Conservation (phyloP, 352 stramenopile species). For the Pythium sukuiense region DNA sequence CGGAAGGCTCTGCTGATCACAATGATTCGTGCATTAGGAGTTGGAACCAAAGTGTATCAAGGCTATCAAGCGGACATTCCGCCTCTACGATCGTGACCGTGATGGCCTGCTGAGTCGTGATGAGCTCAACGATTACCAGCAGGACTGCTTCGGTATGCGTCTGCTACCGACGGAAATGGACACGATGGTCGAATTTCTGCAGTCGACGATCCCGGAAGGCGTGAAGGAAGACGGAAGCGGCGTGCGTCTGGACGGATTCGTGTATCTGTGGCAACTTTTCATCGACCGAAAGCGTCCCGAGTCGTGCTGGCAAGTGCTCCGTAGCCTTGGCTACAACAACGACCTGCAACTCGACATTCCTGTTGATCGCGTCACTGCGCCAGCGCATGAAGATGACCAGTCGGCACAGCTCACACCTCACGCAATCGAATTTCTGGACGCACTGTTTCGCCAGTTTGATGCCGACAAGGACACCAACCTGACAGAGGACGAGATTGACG, state of each 20-base stretch:
- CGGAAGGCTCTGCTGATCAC: neutral
- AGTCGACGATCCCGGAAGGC: slow-evolving; percentile 58
- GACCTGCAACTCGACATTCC: slow-evolving; percentile 79
- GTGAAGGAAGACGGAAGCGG: slow-evolving; percentile 66
- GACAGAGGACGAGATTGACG: slow-evolving; percentile 60
- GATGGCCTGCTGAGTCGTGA: slow-evolving; percentile 81
- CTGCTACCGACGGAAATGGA: slow-evolving; percentile 83
- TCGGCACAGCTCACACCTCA: slow-evolving; percentile 74
- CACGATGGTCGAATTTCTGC: slow-evolving; percentile 83
- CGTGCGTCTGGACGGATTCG: slow-evolving; percentile 77
- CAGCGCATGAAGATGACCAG: slow-evolving; percentile 64
- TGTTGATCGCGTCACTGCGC: slow-evolving; percentile 53
- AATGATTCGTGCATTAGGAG: slow-evolving; percentile 34
- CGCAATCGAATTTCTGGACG: slow-evolving; percentile 69
- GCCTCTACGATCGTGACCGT: slow-evolving; percentile 80
- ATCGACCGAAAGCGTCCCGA: slow-evolving; percentile 89
- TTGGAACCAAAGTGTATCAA: slow-evolving; percentile 81
- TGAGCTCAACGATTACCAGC: slow-evolving; percentile 89
- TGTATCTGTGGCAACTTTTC: slow-evolving; percentile 86
- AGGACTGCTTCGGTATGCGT: slow-evolving; percentile 85
- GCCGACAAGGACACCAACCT: slow-evolving; percentile 80
- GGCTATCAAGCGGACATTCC: slow-evolving; percentile 87
- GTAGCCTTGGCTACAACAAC: slow-evolving; percentile 82
- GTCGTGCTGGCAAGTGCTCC: slow-evolving; percentile 85
- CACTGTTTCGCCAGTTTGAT: slow-evolving; percentile 83